These are phyloP conservation scores for Tinospora cordifolia DNA, from an alignment of 164 flowering plant genomes.

Conservation along the genomic window DNA sequence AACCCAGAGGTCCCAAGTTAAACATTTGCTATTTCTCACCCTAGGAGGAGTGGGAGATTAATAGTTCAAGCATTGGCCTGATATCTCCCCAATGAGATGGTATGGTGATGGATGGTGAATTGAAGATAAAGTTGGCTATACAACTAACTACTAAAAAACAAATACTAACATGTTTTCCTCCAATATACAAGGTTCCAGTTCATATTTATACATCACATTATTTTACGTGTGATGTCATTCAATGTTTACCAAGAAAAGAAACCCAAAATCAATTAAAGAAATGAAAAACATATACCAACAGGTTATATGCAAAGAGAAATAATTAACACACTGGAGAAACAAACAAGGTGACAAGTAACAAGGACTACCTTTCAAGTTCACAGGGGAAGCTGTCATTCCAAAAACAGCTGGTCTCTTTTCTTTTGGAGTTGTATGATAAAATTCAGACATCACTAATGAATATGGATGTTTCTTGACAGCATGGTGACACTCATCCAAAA, in stretches of 20 bases:
- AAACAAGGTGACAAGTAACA: constrained; percentile 1
- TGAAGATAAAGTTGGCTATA: too few species aligned
- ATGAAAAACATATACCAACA: not conserved
- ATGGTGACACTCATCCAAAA: constrained; percentile 97
- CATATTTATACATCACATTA: not conserved
- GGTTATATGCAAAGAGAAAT: not conserved
- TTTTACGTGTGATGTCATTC: not conserved
- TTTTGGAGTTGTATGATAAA: constrained; percentile 87
- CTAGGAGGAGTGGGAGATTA: too few species aligned
- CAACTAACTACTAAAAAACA: too few species aligned
- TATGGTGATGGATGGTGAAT: too few species aligned
- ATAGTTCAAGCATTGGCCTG: too few species aligned
- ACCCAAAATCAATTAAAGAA: not conserved
- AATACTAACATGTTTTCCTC: too few species aligned
- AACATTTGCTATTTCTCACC: too few species aligned
- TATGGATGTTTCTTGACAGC: constrained; percentile 99
- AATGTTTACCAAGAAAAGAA: not conserved
- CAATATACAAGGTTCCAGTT: not conserved
- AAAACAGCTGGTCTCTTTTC: constrained; percentile 92
- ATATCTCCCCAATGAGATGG: too few species aligned
- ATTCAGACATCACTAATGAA: constrained; percentile 96
- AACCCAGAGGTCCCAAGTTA: too few species aligned
- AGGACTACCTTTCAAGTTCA: constrained; percentile 76
- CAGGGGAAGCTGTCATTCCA: constrained; percentile 99
- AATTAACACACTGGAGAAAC: not conserved